Evolutionary conservation across 2,329 filamentous ascomycete species (phyloP).

Genomic region (Spiromastix sp.): DNA sequence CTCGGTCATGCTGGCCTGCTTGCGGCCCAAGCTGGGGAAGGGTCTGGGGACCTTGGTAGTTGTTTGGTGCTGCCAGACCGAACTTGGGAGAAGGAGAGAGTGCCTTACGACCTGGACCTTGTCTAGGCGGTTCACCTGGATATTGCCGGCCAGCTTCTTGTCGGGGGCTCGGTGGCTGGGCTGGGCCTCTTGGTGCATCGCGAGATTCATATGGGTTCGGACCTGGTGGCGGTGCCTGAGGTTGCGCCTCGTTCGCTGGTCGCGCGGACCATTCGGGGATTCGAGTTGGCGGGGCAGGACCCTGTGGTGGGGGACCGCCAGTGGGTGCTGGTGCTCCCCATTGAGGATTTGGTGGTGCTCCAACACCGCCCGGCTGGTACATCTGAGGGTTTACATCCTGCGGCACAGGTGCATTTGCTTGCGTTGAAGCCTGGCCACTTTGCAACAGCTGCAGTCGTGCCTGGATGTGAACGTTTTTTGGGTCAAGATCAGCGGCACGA

Average conservation of each 20-base stretch:
- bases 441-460: slow-evolving; percentile 82
- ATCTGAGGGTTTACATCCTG: slow-evolving; percentile 94
- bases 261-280: slow-evolving; percentile 49
- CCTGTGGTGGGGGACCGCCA: slow-evolving; percentile 39
- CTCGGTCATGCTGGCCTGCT: slow-evolving; percentile 32
- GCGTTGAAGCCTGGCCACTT: slow-evolving; percentile 63
- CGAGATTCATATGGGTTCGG: slow-evolving; percentile 75
- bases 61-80: slow-evolving; percentile 41
- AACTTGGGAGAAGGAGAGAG: slow-evolving; percentile 52
- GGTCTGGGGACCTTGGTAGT: slow-evolving; percentile 40
- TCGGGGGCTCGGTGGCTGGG: slow-evolving; percentile 62
- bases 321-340: slow-evolving; percentile 66
- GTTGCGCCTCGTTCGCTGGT: slow-evolving; percentile 67
- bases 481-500: slow-evolving; percentile 87
- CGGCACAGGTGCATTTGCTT: slow-evolving; percentile 64
- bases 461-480: slow-evolving; percentile 90
- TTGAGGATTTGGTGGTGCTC: slow-evolving; percentile 74
- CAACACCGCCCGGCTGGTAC: slow-evolving; percentile 74
- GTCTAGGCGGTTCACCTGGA: slow-evolving; percentile 51
- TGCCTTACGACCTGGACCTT: slow-evolving; percentile 43
- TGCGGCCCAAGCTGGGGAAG: slow-evolving; percentile 42
- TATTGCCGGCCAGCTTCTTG: slow-evolving; percentile 62
- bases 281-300: slow-evolving; percentile 55
- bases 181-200: slow-evolving; percentile 59
- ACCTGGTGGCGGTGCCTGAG: slow-evolving; percentile 42